A percentile compares a stretch with the other conserved stretches of the same genome.
phyloP scores from a whole-genome alignment of 768 basidiomycete genomes.

The Fomitopsis serialis region DNA sequence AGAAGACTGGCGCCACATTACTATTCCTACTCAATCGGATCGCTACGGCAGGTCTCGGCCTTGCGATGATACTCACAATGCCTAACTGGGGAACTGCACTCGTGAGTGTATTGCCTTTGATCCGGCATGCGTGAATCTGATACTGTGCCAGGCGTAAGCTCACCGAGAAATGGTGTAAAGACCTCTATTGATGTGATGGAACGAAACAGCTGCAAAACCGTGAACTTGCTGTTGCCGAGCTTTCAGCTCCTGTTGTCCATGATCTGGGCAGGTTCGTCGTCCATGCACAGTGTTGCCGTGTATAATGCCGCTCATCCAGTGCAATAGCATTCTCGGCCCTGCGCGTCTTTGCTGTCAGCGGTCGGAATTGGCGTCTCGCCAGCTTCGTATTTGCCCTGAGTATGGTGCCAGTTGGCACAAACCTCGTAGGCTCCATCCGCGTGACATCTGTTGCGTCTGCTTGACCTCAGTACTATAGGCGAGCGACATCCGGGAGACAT shows the following conservation, averaged over 20 bases:
- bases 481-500: neutral
- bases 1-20: conserved; percentile 6
- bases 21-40: conserved; percentile 10
- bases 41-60: neutral
- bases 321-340: conserved; percentile 3
- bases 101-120: neutral
- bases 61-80: neutral
- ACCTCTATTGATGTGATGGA: neutral
- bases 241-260: neutral
- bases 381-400: neutral
- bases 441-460: neutral
- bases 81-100: neutral
- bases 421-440: neutral
- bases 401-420: conserved; percentile 3
- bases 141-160: no score
- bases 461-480: neutral
- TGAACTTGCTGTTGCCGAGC: neutral
- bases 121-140: no score
- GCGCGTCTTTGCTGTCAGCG: conserved; percentile 6
- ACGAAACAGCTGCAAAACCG: neutral
- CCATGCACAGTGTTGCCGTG: no score
- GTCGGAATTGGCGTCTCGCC: conserved; percentile 5
- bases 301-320: no score
- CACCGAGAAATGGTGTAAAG: no score
- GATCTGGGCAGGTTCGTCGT: neutral